Conservation (phyloP, 2,329 filamentous ascomycete species). For the Calonectria ilicicola region DNA sequence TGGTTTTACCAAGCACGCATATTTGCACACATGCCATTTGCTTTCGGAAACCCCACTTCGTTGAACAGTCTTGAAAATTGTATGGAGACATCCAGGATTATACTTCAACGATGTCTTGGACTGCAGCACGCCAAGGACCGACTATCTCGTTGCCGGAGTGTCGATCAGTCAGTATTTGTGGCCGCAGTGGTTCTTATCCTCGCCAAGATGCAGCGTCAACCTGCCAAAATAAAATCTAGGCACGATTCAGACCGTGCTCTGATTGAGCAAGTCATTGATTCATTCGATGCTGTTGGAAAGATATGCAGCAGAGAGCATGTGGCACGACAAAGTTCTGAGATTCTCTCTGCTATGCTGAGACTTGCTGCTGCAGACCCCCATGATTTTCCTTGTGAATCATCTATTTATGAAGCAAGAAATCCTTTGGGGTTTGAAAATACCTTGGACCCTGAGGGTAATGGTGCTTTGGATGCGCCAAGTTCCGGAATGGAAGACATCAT, state of each 20-base stretch:
- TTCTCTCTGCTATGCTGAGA: conserved; percentile 13
- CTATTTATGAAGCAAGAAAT: not conserved
- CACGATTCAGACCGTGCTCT: conserved; percentile 24
- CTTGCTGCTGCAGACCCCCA: not conserved
- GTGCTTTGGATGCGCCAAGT: not conserved
- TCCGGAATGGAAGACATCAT: conserved; percentile 23
- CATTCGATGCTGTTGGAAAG: conserved; percentile 9
- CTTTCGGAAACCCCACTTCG: conserved; percentile 11
- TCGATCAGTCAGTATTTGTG: conserved; percentile 24
- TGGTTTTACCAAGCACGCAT: conserved; percentile 29
- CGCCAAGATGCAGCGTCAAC: conserved; percentile 14
- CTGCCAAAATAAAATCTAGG: not conserved
- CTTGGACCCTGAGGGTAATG: not conserved
- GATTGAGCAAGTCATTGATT: conserved; percentile 24
- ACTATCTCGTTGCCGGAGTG: conserved; percentile 19
- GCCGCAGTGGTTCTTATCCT: conserved; percentile 21
- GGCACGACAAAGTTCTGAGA: conserved; percentile 15
- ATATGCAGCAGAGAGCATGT: conserved; percentile 15
- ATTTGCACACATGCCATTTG: conserved; percentile 21
- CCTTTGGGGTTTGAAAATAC: not conserved
- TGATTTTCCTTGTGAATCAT: not conserved
- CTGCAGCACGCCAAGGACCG: conserved; percentile 23
- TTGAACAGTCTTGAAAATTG: conserved; percentile 16
- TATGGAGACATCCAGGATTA: conserved; percentile 25
- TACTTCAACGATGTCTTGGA: conserved; percentile 24